Evolutionary conservation across 2,329 filamentous ascomycete species (phyloP).

Genomic region (Diaporthe vaccinii): DNA sequence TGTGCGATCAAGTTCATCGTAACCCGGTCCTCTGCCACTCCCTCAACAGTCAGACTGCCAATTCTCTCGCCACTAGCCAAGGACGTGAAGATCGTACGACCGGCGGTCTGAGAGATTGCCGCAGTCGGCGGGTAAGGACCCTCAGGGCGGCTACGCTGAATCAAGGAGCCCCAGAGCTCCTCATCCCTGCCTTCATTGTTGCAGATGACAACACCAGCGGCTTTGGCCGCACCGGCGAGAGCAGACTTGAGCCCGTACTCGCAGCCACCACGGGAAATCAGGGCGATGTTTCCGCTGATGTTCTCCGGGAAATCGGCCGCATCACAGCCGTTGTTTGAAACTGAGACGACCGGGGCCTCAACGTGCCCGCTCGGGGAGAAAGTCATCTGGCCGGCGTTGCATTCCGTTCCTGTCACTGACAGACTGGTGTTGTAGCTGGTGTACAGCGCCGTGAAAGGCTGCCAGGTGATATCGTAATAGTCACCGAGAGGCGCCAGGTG

Average conservation of each 20-base stretch:
- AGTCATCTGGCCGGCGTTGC: not conserved
- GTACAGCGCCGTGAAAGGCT: not conserved
- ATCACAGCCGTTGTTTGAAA: not conserved
- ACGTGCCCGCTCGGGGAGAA: not conserved
- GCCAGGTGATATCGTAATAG: not conserved
- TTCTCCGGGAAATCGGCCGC: not conserved
- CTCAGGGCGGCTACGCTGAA: not conserved
- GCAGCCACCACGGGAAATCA: not conserved
- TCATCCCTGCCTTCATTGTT: not conserved
- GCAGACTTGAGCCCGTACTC: not conserved
- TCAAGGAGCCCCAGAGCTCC: not conserved
- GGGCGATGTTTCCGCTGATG: not conserved
- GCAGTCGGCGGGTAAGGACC: not conserved
- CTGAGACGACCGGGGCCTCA: not conserved
- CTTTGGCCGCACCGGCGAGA: not conserved
- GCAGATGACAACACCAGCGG: not conserved
- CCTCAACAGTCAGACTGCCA: not conserved
- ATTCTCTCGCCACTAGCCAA: not conserved
- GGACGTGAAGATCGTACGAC: not conserved
- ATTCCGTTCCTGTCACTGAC: not conserved
- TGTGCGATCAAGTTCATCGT: not conserved
- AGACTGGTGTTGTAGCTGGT: not conserved
- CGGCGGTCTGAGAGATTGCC: not conserved
- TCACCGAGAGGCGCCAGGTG: not conserved
- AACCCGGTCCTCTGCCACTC: not conserved